phyloP scores from a whole-genome alignment of 2,329 filamentous ascomycete species.

The Trematosphaeria pertusa region DNA sequence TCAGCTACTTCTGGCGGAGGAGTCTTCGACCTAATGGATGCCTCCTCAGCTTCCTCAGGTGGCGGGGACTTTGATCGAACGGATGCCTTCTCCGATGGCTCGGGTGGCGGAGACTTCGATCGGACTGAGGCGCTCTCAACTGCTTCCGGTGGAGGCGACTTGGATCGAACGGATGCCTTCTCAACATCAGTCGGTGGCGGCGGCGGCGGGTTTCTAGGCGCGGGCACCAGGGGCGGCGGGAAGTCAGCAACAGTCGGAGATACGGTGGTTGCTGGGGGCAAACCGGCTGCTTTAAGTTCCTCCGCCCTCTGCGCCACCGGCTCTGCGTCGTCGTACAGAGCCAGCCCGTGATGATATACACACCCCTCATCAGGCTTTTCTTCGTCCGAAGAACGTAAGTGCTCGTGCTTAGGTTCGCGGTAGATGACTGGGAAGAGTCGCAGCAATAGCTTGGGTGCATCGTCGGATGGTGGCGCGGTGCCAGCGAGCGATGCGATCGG shows the following conservation, averaged over 20 bases:
- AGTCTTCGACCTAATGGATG: slow-evolving; percentile 20
- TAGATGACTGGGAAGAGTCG: slow-evolving; percentile 60
- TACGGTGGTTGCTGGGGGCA: slow-evolving; percentile 44
- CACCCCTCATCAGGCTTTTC: slow-evolving; percentile 55
- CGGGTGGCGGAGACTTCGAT: slow-evolving; percentile 4
- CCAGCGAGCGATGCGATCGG: slow-evolving; percentile 36
- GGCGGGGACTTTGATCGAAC: slow-evolving; percentile 10
- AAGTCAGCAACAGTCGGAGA: slow-evolving; percentile 49
- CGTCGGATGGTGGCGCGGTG: slow-evolving; percentile 31
- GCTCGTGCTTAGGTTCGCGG: slow-evolving; percentile 58
- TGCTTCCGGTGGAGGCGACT: slow-evolving; percentile 3
- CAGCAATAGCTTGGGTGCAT: slow-evolving; percentile 54
- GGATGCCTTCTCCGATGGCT: slow-evolving; percentile 20
- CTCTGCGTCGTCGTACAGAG: slow-evolving; percentile 57
- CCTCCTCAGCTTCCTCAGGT: slow-evolving; percentile 3
- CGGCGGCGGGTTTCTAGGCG: slow-evolving; percentile 36
- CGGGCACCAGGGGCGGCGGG: slow-evolving; percentile 45
- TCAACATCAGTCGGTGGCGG: slow-evolving; percentile 27
- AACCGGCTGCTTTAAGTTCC: slow-evolving; percentile 47
- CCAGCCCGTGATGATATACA: slow-evolving; percentile 58
- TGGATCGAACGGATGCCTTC: slow-evolving; percentile 9
- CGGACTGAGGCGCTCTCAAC: slow-evolving; percentile 20
- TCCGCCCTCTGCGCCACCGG: slow-evolving; percentile 40
- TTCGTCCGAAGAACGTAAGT: slow-evolving; percentile 47
- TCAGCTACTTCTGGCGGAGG: slow-evolving; percentile 24